A percentile compares a stretch with the other conserved stretches of the same genome.
These are phyloP conservation scores for Komagataella phaffii DNA, from an alignment of 805 yeast species.

Conservation along the genomic window DNA sequence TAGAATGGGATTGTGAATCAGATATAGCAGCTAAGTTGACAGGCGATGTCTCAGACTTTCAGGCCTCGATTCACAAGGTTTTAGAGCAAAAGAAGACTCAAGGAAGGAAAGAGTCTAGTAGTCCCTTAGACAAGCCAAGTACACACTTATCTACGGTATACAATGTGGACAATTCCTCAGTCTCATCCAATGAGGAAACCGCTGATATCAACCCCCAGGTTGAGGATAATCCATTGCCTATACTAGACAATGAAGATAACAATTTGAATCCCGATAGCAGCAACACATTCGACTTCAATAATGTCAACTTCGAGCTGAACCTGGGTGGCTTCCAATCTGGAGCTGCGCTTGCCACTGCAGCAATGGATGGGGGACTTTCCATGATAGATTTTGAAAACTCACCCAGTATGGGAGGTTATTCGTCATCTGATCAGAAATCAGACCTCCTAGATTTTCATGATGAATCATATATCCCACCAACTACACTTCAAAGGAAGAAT, in stretches of 20 bases:
- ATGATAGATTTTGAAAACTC: constrained; percentile 15
- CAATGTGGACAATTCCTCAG: not conserved
- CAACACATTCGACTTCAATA: constrained; percentile 6
- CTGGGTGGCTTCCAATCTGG: constrained; percentile 18
- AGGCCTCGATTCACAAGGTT: constrained; percentile 17
- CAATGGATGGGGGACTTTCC: constrained; percentile 15
- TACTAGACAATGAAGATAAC: not conserved
- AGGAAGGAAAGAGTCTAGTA: not conserved
- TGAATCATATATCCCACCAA: not conserved
- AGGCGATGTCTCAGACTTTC: constrained; percentile 13
- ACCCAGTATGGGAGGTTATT: not conserved
- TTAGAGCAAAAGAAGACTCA: constrained; percentile 16
- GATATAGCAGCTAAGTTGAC: constrained; percentile 23
- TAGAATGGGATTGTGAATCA: constrained; percentile 32
- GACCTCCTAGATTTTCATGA: not conserved
- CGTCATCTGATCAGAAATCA: not conserved
- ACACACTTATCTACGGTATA: not conserved
- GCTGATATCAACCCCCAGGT: not conserved
- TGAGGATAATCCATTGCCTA: not conserved
- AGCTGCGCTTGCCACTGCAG: constrained; percentile 16
- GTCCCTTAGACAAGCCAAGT: not conserved
- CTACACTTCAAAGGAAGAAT: not conserved
- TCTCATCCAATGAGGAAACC: not conserved
- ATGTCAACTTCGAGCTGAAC: constrained; percentile 7
- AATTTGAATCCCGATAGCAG: not conserved